These are phyloP conservation scores for Trichosporon ovoides DNA, from an alignment of 1,284 basidiomycete species.

Conservation along the genomic window DNA sequence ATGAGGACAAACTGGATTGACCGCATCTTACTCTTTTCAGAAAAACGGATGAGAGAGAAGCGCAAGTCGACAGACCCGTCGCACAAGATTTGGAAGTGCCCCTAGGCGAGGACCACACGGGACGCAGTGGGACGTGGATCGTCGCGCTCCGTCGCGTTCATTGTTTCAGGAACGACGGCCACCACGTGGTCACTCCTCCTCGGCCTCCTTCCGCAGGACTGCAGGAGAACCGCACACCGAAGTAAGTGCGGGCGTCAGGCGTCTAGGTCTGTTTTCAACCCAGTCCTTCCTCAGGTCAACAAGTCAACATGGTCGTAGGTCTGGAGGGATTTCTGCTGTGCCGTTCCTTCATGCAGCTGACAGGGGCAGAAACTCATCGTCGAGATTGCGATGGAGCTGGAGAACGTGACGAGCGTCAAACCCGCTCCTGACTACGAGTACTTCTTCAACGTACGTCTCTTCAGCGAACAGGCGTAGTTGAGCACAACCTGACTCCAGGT, in stretches of 20 bases:
- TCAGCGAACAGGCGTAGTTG: not conserved
- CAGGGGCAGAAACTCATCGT: constrained; percentile 43
- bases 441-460: constrained; percentile 42
- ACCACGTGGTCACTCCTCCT: not conserved
- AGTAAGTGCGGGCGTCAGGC: too few species aligned
- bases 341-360: not conserved
- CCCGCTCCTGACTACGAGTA: constrained; percentile 45
- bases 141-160: not conserved
- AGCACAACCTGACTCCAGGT: constrained; percentile 27
- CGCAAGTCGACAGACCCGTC: not conserved
- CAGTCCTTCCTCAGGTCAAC: not conserved
- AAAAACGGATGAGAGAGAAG: not conserved
- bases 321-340: too few species aligned
- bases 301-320: constrained; percentile 16
- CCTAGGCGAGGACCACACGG: not conserved
- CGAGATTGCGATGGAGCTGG: constrained; percentile 46
- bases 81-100: not conserved
- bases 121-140: not conserved
- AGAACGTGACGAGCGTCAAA: constrained; percentile 42
- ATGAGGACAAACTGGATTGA: constrained; percentile 9
- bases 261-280: not conserved
- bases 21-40: not conserved
- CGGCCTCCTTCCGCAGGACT: not conserved
- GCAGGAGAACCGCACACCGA: not conserved
- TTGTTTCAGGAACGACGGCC: not conserved